Conservation (phyloP, 2,329 filamentous ascomycete genomes). For the Arthrobotrys megalospora region DNA sequence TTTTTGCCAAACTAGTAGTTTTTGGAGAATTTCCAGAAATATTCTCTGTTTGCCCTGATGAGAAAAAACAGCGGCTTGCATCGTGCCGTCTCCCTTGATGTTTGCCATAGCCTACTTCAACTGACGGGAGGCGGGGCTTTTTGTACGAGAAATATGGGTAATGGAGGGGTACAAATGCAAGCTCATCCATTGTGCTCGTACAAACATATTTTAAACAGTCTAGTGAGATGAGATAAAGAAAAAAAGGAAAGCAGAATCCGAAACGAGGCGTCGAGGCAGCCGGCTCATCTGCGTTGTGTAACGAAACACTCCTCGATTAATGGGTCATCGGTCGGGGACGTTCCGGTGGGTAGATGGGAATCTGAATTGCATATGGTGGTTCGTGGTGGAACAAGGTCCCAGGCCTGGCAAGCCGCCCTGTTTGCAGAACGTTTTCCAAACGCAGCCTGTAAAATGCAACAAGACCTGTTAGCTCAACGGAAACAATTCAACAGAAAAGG, state of each 20-base stretch:
- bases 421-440: constrained; percentile 9
- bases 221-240: constrained; percentile 48
- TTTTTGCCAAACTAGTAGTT: constrained; percentile 33
- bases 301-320: constrained; percentile 29
- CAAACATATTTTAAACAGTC: not conserved
- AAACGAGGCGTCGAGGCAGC: constrained; percentile 58
- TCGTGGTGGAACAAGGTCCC: not conserved
- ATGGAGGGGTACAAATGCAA: constrained; percentile 21
- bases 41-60: constrained; percentile 47
- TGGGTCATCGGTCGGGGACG: constrained; percentile 6
- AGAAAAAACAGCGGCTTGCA: not conserved
- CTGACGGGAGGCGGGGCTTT: constrained; percentile 5
- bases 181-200: constrained; percentile 1
- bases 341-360: constrained; percentile 24
- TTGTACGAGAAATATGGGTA: not conserved
- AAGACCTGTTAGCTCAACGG: not conserved
- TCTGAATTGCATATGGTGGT: constrained; percentile 37
- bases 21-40: constrained; percentile 47
- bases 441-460: constrained; percentile 6
- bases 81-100: constrained; percentile 31
- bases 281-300: constrained; percentile 54
- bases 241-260: constrained; percentile 38
- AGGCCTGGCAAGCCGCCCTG: not conserved
- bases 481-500: constrained; percentile 4
- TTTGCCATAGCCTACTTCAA: constrained; percentile 24